Evolutionary conservation across 148 eudicot species (phyloP).

Genomic region (Heliosperma pusillum): DNA sequence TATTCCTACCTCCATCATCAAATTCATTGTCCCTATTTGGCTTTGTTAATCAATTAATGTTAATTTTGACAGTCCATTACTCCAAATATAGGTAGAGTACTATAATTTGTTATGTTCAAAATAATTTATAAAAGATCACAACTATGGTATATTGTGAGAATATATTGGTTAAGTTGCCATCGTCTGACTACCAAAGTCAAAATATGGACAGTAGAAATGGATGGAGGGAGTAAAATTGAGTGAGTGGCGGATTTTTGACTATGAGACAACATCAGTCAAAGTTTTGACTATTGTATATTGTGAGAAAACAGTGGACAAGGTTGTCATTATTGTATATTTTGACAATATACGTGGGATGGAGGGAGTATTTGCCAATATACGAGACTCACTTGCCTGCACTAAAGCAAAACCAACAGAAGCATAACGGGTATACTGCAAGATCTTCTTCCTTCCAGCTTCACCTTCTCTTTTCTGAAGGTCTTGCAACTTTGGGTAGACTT

Average conservation of each 20-base stretch:
- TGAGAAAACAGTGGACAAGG: background rate
- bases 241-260: background rate
- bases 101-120: background rate
- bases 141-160: background rate
- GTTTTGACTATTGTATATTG: background rate
- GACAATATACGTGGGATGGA: background rate
- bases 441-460: conserved; percentile 97
- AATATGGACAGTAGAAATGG: background rate
- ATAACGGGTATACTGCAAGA: conserved; percentile 93
- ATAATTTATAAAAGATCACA: background rate
- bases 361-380: background rate
- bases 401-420: conserved; percentile 99
- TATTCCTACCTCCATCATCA: too few relatives aligned
- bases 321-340: background rate
- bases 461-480: conserved; percentile 99
- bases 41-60: too few relatives aligned
- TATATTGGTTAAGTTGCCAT: background rate
- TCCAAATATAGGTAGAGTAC: background rate
- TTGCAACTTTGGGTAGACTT: conserved; percentile 94
- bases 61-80: too few relatives aligned
- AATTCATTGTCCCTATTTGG: too few relatives aligned
- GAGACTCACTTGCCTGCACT: conserved; percentile 68
- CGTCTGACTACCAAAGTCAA: background rate
- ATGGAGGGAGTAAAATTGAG: background rate
- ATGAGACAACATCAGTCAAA: background rate